These are phyloP conservation scores for Triticum urartu DNA, from an alignment of 176 grass and related monocot species.

Conservation along the genomic window DNA sequence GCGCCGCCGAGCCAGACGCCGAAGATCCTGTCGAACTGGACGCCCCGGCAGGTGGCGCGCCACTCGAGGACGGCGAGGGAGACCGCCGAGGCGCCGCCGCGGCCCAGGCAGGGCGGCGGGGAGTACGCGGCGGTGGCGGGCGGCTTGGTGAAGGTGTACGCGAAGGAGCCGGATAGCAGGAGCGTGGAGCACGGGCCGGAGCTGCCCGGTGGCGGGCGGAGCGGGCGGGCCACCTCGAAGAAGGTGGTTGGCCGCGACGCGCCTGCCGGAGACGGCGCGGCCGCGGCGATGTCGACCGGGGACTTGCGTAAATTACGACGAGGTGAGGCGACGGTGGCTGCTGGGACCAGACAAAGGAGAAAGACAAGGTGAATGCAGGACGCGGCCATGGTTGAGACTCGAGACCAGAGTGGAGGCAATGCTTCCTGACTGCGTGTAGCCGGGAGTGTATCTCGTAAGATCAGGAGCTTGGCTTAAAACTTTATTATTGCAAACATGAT, in stretches of 20 bases:
- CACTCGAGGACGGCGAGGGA: conserved; percentile 48
- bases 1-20: neutral
- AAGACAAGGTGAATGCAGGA: no score
- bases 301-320: no score
- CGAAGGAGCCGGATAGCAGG: neutral
- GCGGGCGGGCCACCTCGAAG: neutral
- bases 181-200: neutral
- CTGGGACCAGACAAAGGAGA: no score
- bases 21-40: neutral
- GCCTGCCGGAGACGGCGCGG: neutral
- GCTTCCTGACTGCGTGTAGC: no score
- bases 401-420: no score
- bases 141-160: neutral
- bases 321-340: no score
- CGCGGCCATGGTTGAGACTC: no score
- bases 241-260: neutral
- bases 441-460: no score
- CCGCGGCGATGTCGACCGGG: neutral
- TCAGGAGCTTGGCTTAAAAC: no score
- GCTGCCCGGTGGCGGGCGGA: neutral
- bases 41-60: conserved; percentile 22
- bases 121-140: neutral
- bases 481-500: no score
- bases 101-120: conserved; percentile 12
- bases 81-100: conserved; percentile 1